Evolutionary conservation across 2,329 filamentous ascomycete genomes (phyloP).

Genomic region (Colletotrichum caudatum): DNA sequence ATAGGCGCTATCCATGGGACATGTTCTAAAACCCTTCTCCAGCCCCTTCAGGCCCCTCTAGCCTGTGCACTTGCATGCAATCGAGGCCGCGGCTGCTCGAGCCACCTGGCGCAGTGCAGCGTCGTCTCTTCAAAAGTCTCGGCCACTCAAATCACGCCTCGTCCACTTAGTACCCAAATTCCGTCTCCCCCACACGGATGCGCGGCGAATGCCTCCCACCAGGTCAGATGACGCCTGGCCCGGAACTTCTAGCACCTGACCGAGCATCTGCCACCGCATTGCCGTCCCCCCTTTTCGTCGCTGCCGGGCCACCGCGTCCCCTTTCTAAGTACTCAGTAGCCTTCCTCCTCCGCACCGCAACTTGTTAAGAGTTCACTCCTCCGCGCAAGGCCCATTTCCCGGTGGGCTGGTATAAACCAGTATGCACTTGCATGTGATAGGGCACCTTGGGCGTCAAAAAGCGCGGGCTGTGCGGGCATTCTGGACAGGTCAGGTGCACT

Average conservation of each 20-base stretch:
- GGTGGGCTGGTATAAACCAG: not conserved
- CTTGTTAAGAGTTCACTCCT: not conserved
- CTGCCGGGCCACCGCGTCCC: constrained; percentile 20
- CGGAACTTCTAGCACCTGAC: constrained; percentile 40
- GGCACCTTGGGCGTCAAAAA: constrained; percentile 12
- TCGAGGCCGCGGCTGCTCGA: constrained; percentile 9
- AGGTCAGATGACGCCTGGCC: constrained; percentile 37
- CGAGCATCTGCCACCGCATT: constrained; percentile 32
- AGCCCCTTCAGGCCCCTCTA: constrained; percentile 11
- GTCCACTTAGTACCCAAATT: not conserved
- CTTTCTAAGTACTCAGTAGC: not conserved
- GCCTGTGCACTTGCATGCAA: constrained; percentile 26
- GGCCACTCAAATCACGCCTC: constrained; percentile 9
- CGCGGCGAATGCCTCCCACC: not conserved
- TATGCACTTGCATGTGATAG: constrained; percentile 36
- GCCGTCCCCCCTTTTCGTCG: constrained; percentile 37
- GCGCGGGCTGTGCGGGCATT: not conserved
- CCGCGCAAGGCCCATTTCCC: constrained; percentile 9
- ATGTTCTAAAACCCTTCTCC: constrained; percentile 24
- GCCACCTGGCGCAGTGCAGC: constrained; percentile 5
- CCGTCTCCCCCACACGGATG: constrained; percentile 21
- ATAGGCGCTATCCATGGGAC: constrained; percentile 30
- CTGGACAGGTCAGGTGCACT: constrained; percentile 19
- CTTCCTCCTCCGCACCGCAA: constrained; percentile 9
- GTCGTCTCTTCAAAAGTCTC: constrained; percentile 16